phyloP scores from a whole-genome alignment of 192 early-diverging fungal genomes.

The Podila verticillata region DNA sequence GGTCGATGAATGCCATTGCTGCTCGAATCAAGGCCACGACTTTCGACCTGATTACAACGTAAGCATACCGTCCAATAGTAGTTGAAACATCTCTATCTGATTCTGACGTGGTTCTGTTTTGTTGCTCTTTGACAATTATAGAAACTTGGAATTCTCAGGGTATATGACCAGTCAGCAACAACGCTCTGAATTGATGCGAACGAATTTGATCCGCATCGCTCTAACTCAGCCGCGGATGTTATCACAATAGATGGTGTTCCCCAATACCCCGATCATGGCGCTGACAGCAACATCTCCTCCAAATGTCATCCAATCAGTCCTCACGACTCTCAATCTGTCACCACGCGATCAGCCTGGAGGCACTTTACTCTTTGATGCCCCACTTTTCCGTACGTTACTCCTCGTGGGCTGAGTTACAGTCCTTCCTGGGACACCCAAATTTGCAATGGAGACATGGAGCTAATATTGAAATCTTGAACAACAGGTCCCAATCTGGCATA shows the following conservation, averaged over 20 bases:
- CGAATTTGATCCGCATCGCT: not conserved
- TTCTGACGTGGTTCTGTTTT: not conserved
- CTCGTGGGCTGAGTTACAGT: no score
- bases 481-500: constrained; percentile 67
- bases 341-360: constrained; percentile 42
- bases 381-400: constrained; percentile 59
- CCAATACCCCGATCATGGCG: constrained; percentile 88
- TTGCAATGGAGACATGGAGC: no score
- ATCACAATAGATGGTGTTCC: constrained; percentile 60
- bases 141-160: constrained; percentile 41
- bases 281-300: constrained; percentile 87
- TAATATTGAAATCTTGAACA: not conserved
- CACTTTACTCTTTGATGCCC: constrained; percentile 66
- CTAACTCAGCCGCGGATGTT: no score
- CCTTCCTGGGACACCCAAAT: no score
- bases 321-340: constrained; percentile 24
- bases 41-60: constrained; percentile 75
- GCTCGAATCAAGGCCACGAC: constrained; percentile 96
- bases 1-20: constrained; percentile 97
- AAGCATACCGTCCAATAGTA: not conserved
- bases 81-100: not conserved
- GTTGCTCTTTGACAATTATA: not conserved
- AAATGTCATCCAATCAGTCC: constrained; percentile 35
- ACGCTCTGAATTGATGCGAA: not conserved
- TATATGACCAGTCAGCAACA: not conserved